Percentiles rank a stretch among this genome's conserved stretches.
Conservation (phyloP, 2,329 filamentous ascomycete species). For the Moelleriella libera region DNA sequence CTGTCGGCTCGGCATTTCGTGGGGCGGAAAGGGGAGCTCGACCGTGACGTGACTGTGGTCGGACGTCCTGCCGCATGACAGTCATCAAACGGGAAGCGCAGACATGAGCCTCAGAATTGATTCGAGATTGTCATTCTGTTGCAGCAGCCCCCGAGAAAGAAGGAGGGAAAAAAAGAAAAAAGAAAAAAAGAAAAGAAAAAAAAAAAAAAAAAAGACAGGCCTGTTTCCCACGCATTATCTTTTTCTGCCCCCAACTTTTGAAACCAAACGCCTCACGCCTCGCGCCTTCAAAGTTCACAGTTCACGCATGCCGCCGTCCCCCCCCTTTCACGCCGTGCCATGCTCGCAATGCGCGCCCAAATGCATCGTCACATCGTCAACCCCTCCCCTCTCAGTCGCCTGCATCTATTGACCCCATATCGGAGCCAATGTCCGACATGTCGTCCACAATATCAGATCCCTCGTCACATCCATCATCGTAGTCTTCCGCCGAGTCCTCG, state of each 20-base stretch:
- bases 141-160: too few relatives aligned
- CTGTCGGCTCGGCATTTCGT: neutral
- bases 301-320: neutral
- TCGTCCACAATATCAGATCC: constrained; percentile 4
- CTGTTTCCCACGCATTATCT: too few relatives aligned
- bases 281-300: neutral
- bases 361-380: neutral
- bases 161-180: too few relatives aligned
- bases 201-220: too few relatives aligned
- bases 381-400: constrained; percentile 1
- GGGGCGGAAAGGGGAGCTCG: too few relatives aligned
- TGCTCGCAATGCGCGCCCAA: neutral
- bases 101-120: too few relatives aligned
- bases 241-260: neutral
- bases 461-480: constrained; percentile 5
- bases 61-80: too few relatives aligned
- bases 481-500: constrained; percentile 5
- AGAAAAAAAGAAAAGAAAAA: too few relatives aligned
- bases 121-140: too few relatives aligned
- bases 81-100: too few relatives aligned
- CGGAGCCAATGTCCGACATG: constrained; percentile 2
- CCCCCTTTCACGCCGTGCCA: neutral
- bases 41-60: too few relatives aligned
- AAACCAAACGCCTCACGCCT: neutral
- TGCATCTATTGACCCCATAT: constrained; percentile 1